Conservation (phyloP, 768 basidiomycete species). For the Pluteus cervinus region DNA sequence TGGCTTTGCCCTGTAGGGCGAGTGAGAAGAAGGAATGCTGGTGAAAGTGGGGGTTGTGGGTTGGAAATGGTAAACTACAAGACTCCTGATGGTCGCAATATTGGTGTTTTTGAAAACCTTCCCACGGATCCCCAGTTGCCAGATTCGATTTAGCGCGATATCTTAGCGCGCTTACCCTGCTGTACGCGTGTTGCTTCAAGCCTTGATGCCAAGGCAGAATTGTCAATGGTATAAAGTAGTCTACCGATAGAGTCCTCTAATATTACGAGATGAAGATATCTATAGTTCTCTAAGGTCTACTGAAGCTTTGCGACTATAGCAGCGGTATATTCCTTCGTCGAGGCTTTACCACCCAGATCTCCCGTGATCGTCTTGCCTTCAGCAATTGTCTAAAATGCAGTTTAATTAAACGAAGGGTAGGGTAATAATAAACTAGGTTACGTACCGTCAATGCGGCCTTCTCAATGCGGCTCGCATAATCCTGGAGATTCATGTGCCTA, state of each 20-base stretch:
- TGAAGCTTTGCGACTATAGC: constrained; percentile 77
- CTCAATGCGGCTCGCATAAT: constrained; percentile 86
- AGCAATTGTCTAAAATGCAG: constrained; percentile 76
- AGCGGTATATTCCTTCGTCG: constrained; percentile 83
- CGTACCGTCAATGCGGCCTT: constrained; percentile 83
- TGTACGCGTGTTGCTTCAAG: too few species aligned
- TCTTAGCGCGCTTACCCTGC: too few species aligned
- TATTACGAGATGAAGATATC: constrained; percentile 1
- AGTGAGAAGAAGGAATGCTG: constrained; percentile 67
- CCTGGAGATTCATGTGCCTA: constrained; percentile 89
- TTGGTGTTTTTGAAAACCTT: constrained; percentile 30
- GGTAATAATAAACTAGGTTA: constrained; percentile 8
- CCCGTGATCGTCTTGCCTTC: constrained; percentile 95
- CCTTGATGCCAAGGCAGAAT: too few species aligned
- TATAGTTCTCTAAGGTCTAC: background rate
- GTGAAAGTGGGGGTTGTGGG: constrained; percentile 34
- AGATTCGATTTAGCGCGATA: too few species aligned
- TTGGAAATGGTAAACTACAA: constrained; percentile 42
- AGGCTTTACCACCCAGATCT: constrained; percentile 90
- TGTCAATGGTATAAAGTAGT: constrained; percentile 2
- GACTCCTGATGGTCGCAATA: constrained; percentile 35
- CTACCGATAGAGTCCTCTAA: background rate
- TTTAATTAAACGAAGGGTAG: constrained; percentile 8
- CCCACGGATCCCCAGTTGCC: constrained; percentile 28
- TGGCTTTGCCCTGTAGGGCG: constrained; percentile 89